These are phyloP conservation scores for Syzygium grande DNA, from an alignment of 345 rosid species.

Conservation along the genomic window DNA sequence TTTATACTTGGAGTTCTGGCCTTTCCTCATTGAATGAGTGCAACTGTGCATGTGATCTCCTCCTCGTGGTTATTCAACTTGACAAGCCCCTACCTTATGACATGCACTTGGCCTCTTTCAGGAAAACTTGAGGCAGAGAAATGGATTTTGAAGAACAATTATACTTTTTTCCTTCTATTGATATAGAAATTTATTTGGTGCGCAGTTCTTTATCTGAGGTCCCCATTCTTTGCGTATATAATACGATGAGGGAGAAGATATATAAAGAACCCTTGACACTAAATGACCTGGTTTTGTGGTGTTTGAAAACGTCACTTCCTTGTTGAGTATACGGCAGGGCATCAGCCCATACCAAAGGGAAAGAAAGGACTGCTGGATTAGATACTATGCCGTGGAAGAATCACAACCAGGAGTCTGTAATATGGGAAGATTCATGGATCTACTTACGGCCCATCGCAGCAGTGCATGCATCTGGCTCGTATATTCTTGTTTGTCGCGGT, in stretches of 20 bases:
- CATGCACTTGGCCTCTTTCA: background rate
- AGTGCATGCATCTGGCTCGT: background rate
- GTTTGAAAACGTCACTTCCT: background rate
- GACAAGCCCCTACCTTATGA: background rate
- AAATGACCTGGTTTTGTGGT: background rate
- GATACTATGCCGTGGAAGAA: background rate
- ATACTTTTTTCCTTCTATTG: background rate
- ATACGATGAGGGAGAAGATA: background rate
- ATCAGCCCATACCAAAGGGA: background rate
- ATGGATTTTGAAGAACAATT: background rate
- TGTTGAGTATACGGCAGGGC: background rate
- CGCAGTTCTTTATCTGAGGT: background rate
- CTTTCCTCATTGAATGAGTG: background rate
- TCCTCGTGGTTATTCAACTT: background rate
- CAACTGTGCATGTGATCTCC: background rate
- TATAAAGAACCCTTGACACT: background rate
- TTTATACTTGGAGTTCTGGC: background rate
- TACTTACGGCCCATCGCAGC: background rate
- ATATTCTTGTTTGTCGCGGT: background rate
- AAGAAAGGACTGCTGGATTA: background rate
- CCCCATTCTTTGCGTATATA: background rate
- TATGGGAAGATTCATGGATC: background rate
- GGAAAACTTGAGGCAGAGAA: background rate
- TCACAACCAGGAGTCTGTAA: background rate
- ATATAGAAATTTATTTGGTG: background rate